Conservation (phyloP, 345 rosid species). For the Moringa oleifera region DNA sequence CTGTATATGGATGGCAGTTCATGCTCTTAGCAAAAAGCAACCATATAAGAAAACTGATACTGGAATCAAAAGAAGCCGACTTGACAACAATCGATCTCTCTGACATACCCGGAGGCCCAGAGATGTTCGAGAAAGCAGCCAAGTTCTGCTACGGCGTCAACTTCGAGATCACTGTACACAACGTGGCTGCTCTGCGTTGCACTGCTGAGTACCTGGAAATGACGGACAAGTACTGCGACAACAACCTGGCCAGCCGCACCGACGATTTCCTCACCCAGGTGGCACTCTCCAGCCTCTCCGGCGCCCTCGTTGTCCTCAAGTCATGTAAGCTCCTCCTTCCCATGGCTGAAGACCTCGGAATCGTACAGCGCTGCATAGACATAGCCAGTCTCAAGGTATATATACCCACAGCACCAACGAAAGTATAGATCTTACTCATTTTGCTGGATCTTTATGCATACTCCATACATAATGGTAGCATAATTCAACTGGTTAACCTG, state of each 20-base stretch:
- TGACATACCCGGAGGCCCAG: constrained; percentile 87
- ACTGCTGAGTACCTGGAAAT: constrained; percentile 87
- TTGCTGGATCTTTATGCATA: too few species aligned
- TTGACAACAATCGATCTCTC: constrained; percentile 57
- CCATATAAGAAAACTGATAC: constrained; percentile 64
- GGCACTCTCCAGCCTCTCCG: constrained; percentile 78
- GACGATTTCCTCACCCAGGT: constrained; percentile 84
- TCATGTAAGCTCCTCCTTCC: constrained; percentile 82
- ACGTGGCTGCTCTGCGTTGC: constrained; percentile 86
- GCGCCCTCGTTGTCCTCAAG: constrained; percentile 77
- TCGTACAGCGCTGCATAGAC: constrained; percentile 70
- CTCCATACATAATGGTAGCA: too few species aligned
- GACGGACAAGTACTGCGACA: constrained; percentile 67
- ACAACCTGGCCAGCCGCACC: constrained; percentile 75
- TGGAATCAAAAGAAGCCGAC: constrained; percentile 64
- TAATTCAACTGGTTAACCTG: neutral
- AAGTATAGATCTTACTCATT: too few species aligned
- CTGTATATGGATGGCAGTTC: constrained; percentile 38
- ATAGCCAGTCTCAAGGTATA: constrained; percentile 58
- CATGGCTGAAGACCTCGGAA: constrained; percentile 56
- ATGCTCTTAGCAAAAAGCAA: constrained; percentile 92
- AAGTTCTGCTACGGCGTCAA: constrained; percentile 94
- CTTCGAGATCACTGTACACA: constrained; percentile 91
- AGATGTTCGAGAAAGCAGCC: constrained; percentile 87
- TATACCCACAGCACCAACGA: too few species aligned